A percentile compares a stretch with the other conserved stretches of the same genome.
Evolutionary conservation across 495 filamentous ascomycete species (phyloP).

Genomic region (Tuber melanosporum): DNA sequence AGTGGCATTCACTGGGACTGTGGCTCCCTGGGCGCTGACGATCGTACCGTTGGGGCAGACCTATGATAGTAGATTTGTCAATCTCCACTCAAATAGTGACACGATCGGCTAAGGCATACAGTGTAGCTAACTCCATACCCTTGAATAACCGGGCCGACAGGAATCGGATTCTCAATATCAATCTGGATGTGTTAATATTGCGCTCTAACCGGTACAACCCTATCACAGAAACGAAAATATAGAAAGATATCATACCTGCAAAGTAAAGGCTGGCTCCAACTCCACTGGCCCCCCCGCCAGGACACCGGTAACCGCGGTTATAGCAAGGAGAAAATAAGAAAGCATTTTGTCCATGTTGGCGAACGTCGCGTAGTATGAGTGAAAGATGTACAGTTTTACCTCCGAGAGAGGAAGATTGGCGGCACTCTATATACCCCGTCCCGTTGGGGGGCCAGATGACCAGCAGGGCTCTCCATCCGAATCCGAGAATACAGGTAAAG

Average conservation of each 20-base stretch:
- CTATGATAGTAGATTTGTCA: background rate
- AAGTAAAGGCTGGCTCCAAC: background rate
- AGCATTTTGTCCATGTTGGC: background rate
- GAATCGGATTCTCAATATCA: background rate
- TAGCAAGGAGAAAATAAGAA: background rate
- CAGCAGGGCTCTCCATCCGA: background rate
- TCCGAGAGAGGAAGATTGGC: background rate
- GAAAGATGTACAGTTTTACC: background rate
- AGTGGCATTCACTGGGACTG: background rate
- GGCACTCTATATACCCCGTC: background rate
- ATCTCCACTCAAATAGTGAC: background rate
- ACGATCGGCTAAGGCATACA: background rate
- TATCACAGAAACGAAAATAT: background rate
- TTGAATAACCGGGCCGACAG: background rate
- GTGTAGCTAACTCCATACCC: background rate
- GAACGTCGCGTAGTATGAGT: background rate
- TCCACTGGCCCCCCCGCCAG: background rate
- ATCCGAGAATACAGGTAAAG: background rate
- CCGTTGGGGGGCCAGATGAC: background rate
- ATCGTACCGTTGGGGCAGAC: background rate
- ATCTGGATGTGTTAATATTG: background rate
- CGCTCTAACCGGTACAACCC: background rate
- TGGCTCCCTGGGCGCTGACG: background rate
- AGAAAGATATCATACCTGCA: background rate
- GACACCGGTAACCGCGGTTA: background rate